phyloP scores from a whole-genome alignment of 106 monocot species.

The Phalaenopsis equestris region DNA sequence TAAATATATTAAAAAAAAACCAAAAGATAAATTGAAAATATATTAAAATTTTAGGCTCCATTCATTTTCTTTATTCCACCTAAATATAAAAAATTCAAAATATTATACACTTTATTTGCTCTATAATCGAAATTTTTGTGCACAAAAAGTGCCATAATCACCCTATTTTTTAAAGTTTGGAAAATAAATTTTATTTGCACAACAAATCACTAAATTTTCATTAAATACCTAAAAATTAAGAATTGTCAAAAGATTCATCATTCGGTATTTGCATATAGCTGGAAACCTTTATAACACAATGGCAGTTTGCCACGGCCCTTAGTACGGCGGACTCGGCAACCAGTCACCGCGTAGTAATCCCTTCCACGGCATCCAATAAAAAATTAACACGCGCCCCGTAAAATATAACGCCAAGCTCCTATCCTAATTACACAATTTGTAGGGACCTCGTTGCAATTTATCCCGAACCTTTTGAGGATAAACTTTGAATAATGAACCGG shows the following conservation, averaged over 20 bases:
- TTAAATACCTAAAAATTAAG: too few relatives aligned
- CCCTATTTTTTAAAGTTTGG: too few relatives aligned
- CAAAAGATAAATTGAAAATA: too few relatives aligned
- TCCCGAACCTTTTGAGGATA: background rate
- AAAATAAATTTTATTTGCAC: too few relatives aligned
- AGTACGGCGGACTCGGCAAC: background rate
- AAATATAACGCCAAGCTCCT: background rate
- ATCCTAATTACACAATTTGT: background rate
- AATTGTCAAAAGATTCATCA: background rate
- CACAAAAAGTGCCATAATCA: too few relatives aligned
- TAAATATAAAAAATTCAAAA: too few relatives aligned
- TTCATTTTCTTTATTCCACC: too few relatives aligned
- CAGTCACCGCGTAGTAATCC: background rate
- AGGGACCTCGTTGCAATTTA: background rate
- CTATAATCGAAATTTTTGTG: too few relatives aligned
- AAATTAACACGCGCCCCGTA: background rate
- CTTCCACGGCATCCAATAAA: background rate
- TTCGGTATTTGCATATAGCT: background rate
- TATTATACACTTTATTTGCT: too few relatives aligned
- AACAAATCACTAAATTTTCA: too few relatives aligned
- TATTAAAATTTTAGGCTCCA: too few relatives aligned
- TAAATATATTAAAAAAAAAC: too few relatives aligned
- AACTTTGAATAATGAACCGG: background rate
- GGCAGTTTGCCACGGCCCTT: background rate
- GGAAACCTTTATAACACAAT: background rate